Base-by-base conservation (phyloP, 2,329 filamentous ascomycete species). In the Sarocladium kiliense region DNA sequence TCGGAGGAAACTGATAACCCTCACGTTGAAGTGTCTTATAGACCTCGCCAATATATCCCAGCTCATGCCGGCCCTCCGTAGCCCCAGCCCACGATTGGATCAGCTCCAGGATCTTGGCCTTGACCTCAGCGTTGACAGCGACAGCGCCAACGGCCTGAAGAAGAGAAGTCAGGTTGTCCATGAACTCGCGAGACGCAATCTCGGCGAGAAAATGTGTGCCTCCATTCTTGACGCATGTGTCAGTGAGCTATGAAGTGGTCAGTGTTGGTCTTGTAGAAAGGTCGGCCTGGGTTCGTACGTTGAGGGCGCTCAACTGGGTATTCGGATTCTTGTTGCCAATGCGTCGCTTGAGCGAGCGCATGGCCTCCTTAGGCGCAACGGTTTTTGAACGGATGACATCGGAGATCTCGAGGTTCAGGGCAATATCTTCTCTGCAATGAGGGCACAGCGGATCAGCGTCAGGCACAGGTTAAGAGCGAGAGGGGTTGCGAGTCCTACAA, bases 321-420 rank as follows among this genome's bases (percentile, higher is more conserved):
- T 99, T 99, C 34, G 94, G 94, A 68, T 99, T 99, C 79, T 92
- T 96, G 78, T 96, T 91, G 73, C 90, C 91, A 77, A 99, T 91
- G 70, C 94, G 87, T 68, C 85, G 85, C 76, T 97, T 97, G 66
- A 99, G 77, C 42, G 91, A 93, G 70, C 91, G 89, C 94, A 99
- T 99, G 59, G 94, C 94, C 73, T 99, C 94, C 73, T 93, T 97
- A 54, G 94, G 93, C 71, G 92, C 91, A 53, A 99, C 93, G 18
- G 91, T 96, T 77, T 97, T 97, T 66, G 92, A 97, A 64, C 94
- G 85, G 71, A 99, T 97, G 64, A 96, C 79, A 76, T 99, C 94
- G 71, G 93, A 97, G 64, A 99, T 97, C 74, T 99, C 94, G 66
- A 99, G 86, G 70, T 97, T 97, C 63, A 97, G 84, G 39, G 94